phyloP scores from a whole-genome alignment of 1,284 basidiomycete genomes.

The Porodaedalea pini region DNA sequence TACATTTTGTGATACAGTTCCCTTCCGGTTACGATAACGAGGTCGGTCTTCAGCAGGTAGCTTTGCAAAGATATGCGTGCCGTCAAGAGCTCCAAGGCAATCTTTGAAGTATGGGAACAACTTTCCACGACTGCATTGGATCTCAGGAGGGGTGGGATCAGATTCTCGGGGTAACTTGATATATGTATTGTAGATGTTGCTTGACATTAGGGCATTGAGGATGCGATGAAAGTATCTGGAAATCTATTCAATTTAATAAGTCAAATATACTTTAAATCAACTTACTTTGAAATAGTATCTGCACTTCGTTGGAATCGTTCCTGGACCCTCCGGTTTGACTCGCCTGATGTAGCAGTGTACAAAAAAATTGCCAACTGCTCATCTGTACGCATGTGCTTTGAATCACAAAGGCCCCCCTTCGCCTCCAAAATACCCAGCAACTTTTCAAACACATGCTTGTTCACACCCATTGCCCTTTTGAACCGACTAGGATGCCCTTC shows the following conservation, averaged over 20 bases:
- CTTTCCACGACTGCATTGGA: conserved; percentile 32
- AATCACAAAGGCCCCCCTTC: too few species aligned
- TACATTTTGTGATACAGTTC: conserved; percentile 34
- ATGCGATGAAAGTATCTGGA: conserved; percentile 22
- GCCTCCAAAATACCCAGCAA: too few species aligned
- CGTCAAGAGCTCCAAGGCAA: conserved; percentile 40
- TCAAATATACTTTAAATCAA: background rate
- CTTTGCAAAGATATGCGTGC: conserved; percentile 33
- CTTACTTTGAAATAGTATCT: conserved; percentile 21
- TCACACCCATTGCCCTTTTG: too few species aligned
- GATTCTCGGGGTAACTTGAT: conserved; percentile 25
- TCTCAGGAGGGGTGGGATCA: conserved; percentile 16
- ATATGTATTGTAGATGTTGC: conserved; percentile 21
- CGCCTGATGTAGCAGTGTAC: background rate
- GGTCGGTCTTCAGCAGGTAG: conserved; percentile 26
- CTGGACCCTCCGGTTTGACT: conserved; percentile 2
- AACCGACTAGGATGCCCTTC: too few species aligned
- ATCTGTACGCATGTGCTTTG: background rate
- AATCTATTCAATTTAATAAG: background rate
- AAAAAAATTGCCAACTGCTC: conserved; percentile 21
- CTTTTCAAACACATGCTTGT: too few species aligned
- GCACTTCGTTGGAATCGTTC: conserved; percentile 23
- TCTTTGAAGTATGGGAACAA: conserved; percentile 36
- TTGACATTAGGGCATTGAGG: conserved; percentile 2
- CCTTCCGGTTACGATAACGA: conserved; percentile 33